Evolutionary conservation across 257 asterid genomes (phyloP).

Genomic region (Lantana camara): DNA sequence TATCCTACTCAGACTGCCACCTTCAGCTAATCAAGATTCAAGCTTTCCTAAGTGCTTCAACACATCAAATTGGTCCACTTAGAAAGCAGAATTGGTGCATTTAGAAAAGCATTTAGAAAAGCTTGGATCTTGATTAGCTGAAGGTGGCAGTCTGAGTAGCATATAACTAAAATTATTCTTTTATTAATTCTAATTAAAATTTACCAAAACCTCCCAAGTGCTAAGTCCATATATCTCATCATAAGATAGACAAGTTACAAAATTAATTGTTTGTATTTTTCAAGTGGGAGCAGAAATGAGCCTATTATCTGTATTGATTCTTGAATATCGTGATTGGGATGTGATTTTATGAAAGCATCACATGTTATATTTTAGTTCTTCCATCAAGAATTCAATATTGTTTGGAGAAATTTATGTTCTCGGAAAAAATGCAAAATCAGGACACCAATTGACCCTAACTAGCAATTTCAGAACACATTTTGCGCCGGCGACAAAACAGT

Average conservation of each 20-base stretch:
- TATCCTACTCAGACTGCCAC: slow-evolving; percentile 52
- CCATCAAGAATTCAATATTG: not conserved
- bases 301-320: slow-evolving; percentile 13
- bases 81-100: too few species aligned
- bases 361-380: not conserved
- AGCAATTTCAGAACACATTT: too few species aligned
- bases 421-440: too few species aligned
- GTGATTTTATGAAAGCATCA: slow-evolving; percentile 3
- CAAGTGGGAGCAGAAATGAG: slow-evolving; percentile 20
- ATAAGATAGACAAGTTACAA: slow-evolving; percentile 8
- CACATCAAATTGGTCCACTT: too few species aligned
- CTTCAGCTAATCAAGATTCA: slow-evolving; percentile 18
- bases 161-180: slow-evolving; percentile 9
- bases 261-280: slow-evolving; percentile 21
- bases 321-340: slow-evolving; percentile 17
- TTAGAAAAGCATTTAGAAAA: slow-evolving; percentile 36
- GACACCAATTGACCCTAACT: too few species aligned
- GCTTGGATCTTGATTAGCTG: slow-evolving; percentile 12
- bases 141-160: slow-evolving; percentile 53
- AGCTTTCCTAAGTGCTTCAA: slow-evolving; percentile 33
- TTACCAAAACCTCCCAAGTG: too few species aligned
- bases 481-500: too few species aligned
- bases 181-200: slow-evolving; percentile 1
- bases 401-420: not conserved
- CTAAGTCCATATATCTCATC: too few species aligned